Percentiles rank a stretch among this genome's conserved stretches.
These are phyloP conservation scores for Zelonia costaricensis DNA, from an alignment of 208 protist species.

Conservation along the genomic window DNA sequence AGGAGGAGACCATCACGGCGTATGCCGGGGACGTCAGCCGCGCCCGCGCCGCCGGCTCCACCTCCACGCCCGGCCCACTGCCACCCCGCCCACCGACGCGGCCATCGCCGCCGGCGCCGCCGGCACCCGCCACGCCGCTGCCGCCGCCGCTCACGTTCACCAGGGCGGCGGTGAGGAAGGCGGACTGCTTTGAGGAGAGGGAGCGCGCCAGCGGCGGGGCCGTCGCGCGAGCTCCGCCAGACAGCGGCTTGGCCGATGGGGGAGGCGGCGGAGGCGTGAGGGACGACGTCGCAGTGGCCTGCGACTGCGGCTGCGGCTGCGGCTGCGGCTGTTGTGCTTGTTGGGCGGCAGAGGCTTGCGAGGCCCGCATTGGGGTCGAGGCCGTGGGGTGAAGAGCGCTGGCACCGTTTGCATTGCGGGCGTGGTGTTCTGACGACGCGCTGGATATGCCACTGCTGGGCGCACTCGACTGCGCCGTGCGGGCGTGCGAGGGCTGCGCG, in stretches of 20 bases:
- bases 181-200: constrained; percentile 1
- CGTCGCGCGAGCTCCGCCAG: neutral
- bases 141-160: neutral
- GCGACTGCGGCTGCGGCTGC: neutral
- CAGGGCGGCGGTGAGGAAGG: neutral
- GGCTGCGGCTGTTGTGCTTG: neutral
- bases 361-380: too few relatives aligned
- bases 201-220: neutral
- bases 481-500: too few relatives aligned
- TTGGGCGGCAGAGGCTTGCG: too few relatives aligned
- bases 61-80: too few relatives aligned
- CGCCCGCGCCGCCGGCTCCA: too few relatives aligned
- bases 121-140: neutral
- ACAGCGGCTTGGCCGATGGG: constrained; percentile 1
- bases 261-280: neutral
- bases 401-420: too few relatives aligned
- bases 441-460: too few relatives aligned
- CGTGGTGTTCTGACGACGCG: too few relatives aligned
- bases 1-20: constrained; percentile 10
- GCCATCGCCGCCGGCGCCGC: neutral
- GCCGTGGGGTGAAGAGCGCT: too few relatives aligned
- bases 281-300: too few relatives aligned
- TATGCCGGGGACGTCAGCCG: constrained; percentile 9
- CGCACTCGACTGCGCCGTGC: too few relatives aligned
- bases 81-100: too few relatives aligned